Conservation (phyloP, 345 rosid species). For the Nephelium lappaceum region DNA sequence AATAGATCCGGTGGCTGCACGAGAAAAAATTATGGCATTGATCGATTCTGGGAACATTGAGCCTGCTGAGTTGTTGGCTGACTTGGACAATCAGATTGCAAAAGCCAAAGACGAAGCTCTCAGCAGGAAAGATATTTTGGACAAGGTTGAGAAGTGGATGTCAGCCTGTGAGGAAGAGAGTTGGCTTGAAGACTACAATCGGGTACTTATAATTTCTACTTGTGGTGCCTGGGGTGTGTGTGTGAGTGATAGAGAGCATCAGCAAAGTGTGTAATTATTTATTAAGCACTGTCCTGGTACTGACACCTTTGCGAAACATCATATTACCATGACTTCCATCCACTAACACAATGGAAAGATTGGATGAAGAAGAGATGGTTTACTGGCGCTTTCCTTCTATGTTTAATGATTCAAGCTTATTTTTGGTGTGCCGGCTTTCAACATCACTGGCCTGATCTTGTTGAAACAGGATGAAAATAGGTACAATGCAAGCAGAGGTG, state of each 20-base stretch:
- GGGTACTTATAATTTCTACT: slow-evolving; percentile 47
- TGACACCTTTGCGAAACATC: not conserved
- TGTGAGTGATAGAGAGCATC: not conserved
- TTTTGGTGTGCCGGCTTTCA: not conserved
- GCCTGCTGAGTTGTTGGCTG: slow-evolving; percentile 87
- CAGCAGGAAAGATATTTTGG: slow-evolving; percentile 94
- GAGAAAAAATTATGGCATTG: slow-evolving; percentile 80
- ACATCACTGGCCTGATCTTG: slow-evolving; percentile 8
- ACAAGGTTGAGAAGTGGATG: slow-evolving; percentile 99
- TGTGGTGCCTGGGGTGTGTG: not conserved
- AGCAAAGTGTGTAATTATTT: no score
- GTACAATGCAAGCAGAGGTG: slow-evolving; percentile 96
- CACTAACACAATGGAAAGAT: not conserved
- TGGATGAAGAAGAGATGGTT: not conserved
- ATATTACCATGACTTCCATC: not conserved
- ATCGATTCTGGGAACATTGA: slow-evolving; percentile 91
- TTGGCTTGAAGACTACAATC: slow-evolving; percentile 96
- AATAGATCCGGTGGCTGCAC: slow-evolving; percentile 77
- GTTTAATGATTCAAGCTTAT: not conserved
- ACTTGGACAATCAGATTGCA: slow-evolving; percentile 90
- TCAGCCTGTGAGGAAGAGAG: slow-evolving; percentile 99
- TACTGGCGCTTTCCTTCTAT: not conserved
- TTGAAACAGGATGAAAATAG: slow-evolving; percentile 91
- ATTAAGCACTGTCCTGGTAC: not conserved
- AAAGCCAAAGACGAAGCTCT: slow-evolving; percentile 88